Percentiles rank a stretch among this genome's conserved stretches.
Conservation (phyloP, 352 stramenopile genomes). For the Phytophthora meadii region DNA sequence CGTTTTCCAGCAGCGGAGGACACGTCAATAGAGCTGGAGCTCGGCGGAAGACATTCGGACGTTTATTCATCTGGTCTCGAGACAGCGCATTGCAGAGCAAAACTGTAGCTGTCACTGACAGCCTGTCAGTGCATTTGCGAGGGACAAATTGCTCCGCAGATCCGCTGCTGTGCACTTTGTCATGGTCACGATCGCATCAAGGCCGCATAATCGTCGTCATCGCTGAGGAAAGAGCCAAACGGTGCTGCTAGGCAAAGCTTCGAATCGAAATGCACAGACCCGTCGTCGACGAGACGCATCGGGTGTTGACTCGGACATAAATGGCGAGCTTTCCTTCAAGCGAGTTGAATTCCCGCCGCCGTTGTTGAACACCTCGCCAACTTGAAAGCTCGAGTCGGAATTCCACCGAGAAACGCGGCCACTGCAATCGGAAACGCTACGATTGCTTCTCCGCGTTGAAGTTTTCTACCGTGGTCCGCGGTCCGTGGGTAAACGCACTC, state of each 20-base stretch:
- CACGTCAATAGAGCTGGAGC: conserved; percentile 11
- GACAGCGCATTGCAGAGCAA: conserved; percentile 9
- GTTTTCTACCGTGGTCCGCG: too few species aligned
- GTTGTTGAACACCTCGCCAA: neutral
- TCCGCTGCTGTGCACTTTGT: conserved; percentile 11
- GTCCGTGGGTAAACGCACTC: too few species aligned
- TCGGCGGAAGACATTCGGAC: conserved; percentile 23
- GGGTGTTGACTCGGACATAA: conserved; percentile 10
- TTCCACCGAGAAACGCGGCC: conserved; percentile 27
- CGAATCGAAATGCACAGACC: conserved; percentile 15
- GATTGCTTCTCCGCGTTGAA: neutral
- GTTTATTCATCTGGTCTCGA: conserved; percentile 18
- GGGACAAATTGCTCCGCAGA: conserved; percentile 1
- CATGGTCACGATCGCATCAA: neutral
- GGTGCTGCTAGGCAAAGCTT: neutral
- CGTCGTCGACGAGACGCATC: conserved; percentile 20
- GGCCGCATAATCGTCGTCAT: conserved; percentile 19
- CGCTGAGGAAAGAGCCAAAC: conserved; percentile 4
- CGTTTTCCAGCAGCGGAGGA: conserved; percentile 2
- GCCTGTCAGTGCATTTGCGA: neutral
- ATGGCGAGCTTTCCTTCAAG: conserved; percentile 1
- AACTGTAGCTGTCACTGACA: neutral
- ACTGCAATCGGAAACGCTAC: neutral
- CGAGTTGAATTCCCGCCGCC: conserved; percentile 10
- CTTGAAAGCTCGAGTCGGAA: neutral